Evolutionary conservation across 129 eudicot species (phyloP).

Genomic region (Artemisia argyi): DNA sequence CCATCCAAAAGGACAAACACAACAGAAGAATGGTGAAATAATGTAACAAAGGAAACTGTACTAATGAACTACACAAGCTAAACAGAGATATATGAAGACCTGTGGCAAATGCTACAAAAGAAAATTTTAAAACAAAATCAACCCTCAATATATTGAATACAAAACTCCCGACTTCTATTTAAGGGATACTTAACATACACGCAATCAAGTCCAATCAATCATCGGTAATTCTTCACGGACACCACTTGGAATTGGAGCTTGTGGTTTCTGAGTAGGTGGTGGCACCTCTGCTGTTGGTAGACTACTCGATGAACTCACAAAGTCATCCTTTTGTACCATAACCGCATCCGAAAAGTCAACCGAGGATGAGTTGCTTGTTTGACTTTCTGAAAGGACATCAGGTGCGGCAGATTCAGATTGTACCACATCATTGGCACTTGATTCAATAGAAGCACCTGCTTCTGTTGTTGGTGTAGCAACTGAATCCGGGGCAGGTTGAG

Average conservation of each 20-base stretch:
- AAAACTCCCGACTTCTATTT: not conserved
- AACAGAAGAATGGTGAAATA: not conserved
- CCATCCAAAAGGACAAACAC: not conserved
- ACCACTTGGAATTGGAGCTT: too few relatives aligned
- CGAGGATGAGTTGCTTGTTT: constrained; percentile 19
- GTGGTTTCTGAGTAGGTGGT: too few relatives aligned
- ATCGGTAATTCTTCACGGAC: too few relatives aligned
- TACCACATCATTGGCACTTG: constrained; percentile 13
- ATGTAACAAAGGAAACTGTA: not conserved
- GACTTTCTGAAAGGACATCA: constrained; percentile 28
- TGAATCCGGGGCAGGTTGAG: constrained; percentile 28
- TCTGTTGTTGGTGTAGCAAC: constrained; percentile 28
- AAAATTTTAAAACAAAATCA: not conserved
- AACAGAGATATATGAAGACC: not conserved
- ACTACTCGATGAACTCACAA: constrained; percentile 28
- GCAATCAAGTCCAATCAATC: too few relatives aligned
- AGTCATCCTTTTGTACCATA: constrained; percentile 2
- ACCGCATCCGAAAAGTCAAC: constrained; percentile 23
- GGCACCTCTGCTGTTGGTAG: constrained; percentile 20
- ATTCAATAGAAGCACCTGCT: constrained; percentile 24
- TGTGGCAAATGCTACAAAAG: not conserved
- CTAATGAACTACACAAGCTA: not conserved
- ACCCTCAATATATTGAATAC: not conserved
- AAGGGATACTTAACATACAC: not conserved
- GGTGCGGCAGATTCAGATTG: constrained; percentile 10